Conservation (phyloP, 805 yeast species). For the Hanseniaspora vineae region DNA sequence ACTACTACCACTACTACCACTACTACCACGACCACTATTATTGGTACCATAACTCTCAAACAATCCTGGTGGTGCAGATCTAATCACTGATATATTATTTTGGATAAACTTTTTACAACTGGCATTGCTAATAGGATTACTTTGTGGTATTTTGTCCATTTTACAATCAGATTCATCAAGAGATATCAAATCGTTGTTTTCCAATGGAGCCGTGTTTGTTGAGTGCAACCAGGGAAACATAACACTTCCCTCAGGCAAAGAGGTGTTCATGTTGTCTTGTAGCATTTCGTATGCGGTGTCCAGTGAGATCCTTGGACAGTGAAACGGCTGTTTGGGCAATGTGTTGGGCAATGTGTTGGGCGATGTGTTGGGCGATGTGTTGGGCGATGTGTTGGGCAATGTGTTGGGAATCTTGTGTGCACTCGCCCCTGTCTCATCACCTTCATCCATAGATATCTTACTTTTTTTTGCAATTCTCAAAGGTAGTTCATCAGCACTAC, state of each 20-base stretch:
- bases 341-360: no score
- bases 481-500: no score
- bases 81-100: constrained; percentile 9
- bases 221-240: constrained; percentile 94
- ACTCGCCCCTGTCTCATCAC: no score
- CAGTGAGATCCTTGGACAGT: not conserved
- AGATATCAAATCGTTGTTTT: constrained; percentile 26
- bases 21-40: no score
- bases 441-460: no score
- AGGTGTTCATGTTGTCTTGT: constrained; percentile 5
- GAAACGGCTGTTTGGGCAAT: no score
- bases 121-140: constrained; percentile 8
- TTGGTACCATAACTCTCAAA: constrained; percentile 17
- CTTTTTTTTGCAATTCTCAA: no score
- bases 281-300: not conserved
- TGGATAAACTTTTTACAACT: constrained; percentile 10
- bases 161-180: constrained; percentile 13
- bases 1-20: no score
- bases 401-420: no score
- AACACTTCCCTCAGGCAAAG: constrained; percentile 47
- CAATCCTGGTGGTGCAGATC: constrained; percentile 11
- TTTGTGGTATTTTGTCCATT: constrained; percentile 15
- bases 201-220: constrained; percentile 43
- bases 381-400: no score
- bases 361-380: no score